Evolutionary conservation across 257 asterid genomes (phyloP).

Genomic region (Hygrophila difformis): DNA sequence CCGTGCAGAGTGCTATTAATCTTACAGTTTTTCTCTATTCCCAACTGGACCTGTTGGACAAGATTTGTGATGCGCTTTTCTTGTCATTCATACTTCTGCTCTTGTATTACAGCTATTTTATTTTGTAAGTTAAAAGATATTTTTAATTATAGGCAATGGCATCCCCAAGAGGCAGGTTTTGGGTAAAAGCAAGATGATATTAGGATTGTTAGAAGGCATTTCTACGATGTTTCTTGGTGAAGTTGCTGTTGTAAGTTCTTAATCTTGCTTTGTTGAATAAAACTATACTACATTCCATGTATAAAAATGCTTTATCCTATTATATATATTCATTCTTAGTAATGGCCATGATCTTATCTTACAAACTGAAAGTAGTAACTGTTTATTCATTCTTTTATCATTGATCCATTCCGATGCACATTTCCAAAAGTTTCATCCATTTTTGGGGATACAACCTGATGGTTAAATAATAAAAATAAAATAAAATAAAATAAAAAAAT

Average conservation of each 20-base stretch:
- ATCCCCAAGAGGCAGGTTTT: constrained; percentile 65
- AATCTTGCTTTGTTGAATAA: constrained; percentile 2
- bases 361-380: too few relatives aligned
- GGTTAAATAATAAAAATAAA: too few relatives aligned
- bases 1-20: neutral
- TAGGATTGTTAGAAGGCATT: constrained; percentile 89
- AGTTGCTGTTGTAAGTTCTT: constrained; percentile 68
- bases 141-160: constrained; percentile 52
- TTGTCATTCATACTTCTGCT: neutral
- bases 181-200: constrained; percentile 85
- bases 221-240: constrained; percentile 86
- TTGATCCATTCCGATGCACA: too few relatives aligned
- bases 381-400: too few relatives aligned
- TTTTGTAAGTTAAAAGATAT: constrained; percentile 4
- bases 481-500: too few relatives aligned
- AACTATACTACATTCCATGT: neutral
- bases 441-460: too few relatives aligned
- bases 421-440: too few relatives aligned
- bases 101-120: neutral
- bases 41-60: neutral
- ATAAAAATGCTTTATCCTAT: too few relatives aligned
- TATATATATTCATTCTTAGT: too few relatives aligned
- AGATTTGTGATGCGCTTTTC: neutral
- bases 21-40: constrained; percentile 5
- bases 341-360: too few relatives aligned